Percentiles rank a stretch among this genome's conserved stretches.
Evolutionary conservation across 2,329 filamentous ascomycete genomes (phyloP).

Genomic region (Exophiala phaeomuriformis): DNA sequence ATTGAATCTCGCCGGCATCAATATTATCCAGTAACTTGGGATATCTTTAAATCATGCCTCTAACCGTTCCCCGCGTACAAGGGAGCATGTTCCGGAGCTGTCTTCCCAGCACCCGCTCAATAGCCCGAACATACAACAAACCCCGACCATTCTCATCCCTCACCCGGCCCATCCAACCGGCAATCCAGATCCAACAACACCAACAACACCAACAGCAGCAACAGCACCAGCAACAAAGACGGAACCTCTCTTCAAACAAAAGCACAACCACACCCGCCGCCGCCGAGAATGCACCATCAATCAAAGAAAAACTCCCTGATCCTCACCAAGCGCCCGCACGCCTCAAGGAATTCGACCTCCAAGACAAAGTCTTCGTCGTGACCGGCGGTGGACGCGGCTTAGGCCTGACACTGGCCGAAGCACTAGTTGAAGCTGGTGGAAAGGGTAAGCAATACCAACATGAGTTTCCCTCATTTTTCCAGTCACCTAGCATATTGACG

Average conservation of each 20-base stretch:
- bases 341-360: conserved; percentile 39
- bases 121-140: conserved; percentile 6
- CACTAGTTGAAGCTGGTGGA: conserved; percentile 43
- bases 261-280: not conserved
- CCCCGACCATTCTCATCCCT: not conserved
- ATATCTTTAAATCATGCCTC: not conserved
- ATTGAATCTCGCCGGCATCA: too few relatives aligned
- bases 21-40: too few relatives aligned
- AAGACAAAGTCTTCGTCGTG: conserved; percentile 37
- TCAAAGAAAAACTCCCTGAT: conserved; percentile 18
- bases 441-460: conserved; percentile 33
- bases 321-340: conserved; percentile 27
- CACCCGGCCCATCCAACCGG: not conserved
- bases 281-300: conserved; percentile 6
- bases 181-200: not conserved
- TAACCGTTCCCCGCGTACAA: not conserved
- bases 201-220: not conserved
- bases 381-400: conserved; percentile 41
- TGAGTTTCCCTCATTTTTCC: too few relatives aligned
- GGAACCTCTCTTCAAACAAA: conserved; percentile 3
- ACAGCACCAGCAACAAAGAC: conserved; percentile 12
- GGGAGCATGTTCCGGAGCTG: conserved; percentile 1
- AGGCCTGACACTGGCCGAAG: conserved; percentile 41
- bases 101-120: not conserved
- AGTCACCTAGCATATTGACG: too few relatives aligned